Evolutionary conservation across 768 basidiomycete species (phyloP).

Genomic region (Neoboletus magnificus): DNA sequence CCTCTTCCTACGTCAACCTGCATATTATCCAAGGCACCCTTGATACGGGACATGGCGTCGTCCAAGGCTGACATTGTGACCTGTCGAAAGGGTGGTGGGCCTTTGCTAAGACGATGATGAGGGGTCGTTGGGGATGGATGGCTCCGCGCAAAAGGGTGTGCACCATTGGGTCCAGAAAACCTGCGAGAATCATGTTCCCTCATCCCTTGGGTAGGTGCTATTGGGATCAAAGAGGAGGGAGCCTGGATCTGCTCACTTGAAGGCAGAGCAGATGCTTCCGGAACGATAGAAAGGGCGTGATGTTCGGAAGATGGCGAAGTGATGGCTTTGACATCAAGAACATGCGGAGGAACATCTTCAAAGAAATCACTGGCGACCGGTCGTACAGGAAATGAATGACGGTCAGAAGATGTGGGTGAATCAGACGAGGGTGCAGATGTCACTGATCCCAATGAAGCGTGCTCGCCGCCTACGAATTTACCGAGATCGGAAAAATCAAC

Average conservation of each 20-base stretch:
- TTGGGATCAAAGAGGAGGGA: neutral
- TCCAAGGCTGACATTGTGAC: conserved; percentile 70
- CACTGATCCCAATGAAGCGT: conserved; percentile 4
- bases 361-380: conserved; percentile 73
- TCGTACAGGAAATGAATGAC: conserved; percentile 35
- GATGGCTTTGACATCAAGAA: conserved; percentile 38
- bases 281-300: conserved; percentile 11
- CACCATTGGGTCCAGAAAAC: conserved; percentile 18
- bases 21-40: conserved; percentile 72
- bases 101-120: conserved; percentile 24
- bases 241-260: conserved; percentile 9
- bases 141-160: conserved; percentile 12
- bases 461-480: conserved; percentile 54
- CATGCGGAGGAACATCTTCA: conserved; percentile 41
- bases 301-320: conserved; percentile 18
- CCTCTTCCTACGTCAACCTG: conserved; percentile 42
- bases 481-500: conserved; percentile 78
- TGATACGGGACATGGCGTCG: conserved; percentile 84
- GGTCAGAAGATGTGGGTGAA: conserved; percentile 17
- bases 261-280: conserved; percentile 10
- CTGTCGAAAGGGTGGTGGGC: conserved; percentile 38
- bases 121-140: conserved; percentile 14
- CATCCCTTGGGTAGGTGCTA: conserved; percentile 4
- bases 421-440: conserved; percentile 18
- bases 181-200: conserved; percentile 21